phyloP scores from a whole-genome alignment of 345 rosid species.

The Dovyalis caffra region DNA sequence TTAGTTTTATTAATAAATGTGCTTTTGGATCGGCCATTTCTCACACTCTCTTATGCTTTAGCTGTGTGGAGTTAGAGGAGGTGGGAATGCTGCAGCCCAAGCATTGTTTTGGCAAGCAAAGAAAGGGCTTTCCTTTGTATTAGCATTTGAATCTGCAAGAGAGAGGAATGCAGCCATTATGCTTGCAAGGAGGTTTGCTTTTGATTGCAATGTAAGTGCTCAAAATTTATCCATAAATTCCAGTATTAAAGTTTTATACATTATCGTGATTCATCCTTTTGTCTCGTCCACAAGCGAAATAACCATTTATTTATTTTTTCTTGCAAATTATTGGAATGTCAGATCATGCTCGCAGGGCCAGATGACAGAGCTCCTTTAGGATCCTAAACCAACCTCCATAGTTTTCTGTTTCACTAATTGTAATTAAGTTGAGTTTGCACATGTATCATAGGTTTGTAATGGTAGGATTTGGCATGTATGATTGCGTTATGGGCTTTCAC shows the following conservation, averaged over 20 bases:
- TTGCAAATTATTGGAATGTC: constrained; percentile 19
- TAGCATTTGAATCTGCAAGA: constrained; percentile 87
- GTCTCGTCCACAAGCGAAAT: background rate
- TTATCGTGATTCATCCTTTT: background rate
- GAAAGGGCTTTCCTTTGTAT: constrained; percentile 64
- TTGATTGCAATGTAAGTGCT: constrained; percentile 80
- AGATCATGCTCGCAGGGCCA: constrained; percentile 65
- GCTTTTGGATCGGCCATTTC: background rate
- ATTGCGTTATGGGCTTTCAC: constrained; percentile 23
- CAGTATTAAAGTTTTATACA: background rate
- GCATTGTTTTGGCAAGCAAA: constrained; percentile 91
- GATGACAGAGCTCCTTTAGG: constrained; percentile 48
- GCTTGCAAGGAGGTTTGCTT: constrained; percentile 95
- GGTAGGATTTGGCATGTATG: constrained; percentile 24
- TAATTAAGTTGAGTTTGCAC: constrained; percentile 35
- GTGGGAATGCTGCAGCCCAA: constrained; percentile 94
- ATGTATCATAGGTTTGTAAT: constrained; percentile 41
- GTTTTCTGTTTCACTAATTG: constrained; percentile 25
- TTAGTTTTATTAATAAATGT: background rate
- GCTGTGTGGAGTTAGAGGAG: constrained; percentile 99
- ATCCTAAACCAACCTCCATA: constrained; percentile 16
- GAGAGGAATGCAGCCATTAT: constrained; percentile 87
- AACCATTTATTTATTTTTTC: background rate
- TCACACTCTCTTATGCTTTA: constrained; percentile 14
- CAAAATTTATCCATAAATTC: background rate